Percentiles rank a stretch among this genome's conserved stretches.
These are phyloP conservation scores for Mycena chlorophos DNA, from an alignment of 768 basidiomycete genomes.

Conservation along the genomic window DNA sequence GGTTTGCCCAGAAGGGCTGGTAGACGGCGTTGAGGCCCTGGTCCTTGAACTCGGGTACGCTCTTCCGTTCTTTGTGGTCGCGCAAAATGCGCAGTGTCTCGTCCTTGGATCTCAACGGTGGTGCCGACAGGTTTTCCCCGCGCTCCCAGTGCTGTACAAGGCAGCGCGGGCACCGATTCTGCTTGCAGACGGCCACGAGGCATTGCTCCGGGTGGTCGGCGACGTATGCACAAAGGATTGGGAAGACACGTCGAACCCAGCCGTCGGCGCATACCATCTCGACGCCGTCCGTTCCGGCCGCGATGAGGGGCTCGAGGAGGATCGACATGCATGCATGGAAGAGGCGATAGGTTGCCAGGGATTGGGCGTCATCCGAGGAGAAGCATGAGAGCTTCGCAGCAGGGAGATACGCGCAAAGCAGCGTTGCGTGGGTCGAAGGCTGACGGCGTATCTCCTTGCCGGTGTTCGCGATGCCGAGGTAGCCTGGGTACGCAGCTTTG, in stretches of 20 bases:
- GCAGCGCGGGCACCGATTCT: slow-evolving; percentile 26
- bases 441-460: slow-evolving; percentile 25
- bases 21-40: background rate
- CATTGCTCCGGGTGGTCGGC: slow-evolving; percentile 35
- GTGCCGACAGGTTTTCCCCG: slow-evolving; percentile 2
- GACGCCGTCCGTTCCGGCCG: slow-evolving; percentile 28
- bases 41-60: background rate
- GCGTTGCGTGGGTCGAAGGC: slow-evolving; percentile 11
- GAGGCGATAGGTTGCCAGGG: slow-evolving; percentile 19
- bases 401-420: slow-evolving; percentile 33
- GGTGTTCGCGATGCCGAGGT: slow-evolving; percentile 36
- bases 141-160: slow-evolving; percentile 9
- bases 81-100: background rate
- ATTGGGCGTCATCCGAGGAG: background rate
- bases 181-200: slow-evolving; percentile 18
- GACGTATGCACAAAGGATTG: slow-evolving; percentile 32
- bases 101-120: background rate
- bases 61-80: background rate
- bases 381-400: slow-evolving; percentile 27
- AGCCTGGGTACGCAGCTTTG: slow-evolving; percentile 35
- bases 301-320: slow-evolving; percentile 27
- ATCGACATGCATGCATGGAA: slow-evolving; percentile 31
- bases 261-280: slow-evolving; percentile 32
- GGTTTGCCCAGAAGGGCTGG: slow-evolving; percentile 34
- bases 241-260: slow-evolving; percentile 19